Evolutionary conservation across 2,329 filamentous ascomycete species (phyloP).

Genomic region (Fragosphaeria purpurea): DNA sequence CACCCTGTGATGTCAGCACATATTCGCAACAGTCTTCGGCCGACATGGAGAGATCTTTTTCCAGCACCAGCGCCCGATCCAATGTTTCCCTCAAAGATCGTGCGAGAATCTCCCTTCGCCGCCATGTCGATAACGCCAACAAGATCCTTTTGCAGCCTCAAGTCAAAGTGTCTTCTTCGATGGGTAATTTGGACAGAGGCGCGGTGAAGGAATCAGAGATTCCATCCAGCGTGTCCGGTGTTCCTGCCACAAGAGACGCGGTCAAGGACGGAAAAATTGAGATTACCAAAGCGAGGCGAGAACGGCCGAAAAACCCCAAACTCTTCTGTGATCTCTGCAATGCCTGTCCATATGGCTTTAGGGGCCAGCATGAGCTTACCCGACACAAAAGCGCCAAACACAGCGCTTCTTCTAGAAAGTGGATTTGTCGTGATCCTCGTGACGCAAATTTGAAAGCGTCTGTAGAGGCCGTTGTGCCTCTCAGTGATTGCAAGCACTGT

Average conservation of each 20-base stretch:
- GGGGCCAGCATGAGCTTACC: slow-evolving; percentile 73
- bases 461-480: slow-evolving; percentile 49
- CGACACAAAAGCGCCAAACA: slow-evolving; percentile 61
- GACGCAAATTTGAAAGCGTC: slow-evolving; percentile 26
- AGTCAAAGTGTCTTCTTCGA: neutral
- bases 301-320: slow-evolving; percentile 60
- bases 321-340: slow-evolving; percentile 61
- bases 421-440: slow-evolving; percentile 46
- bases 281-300: slow-evolving; percentile 34
- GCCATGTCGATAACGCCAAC: slow-evolving; percentile 24
- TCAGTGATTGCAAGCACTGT: slow-evolving; percentile 79
- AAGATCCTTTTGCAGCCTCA: neutral
- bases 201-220: neutral
- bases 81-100: slow-evolving; percentile 35
- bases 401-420: slow-evolving; percentile 42
- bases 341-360: slow-evolving; percentile 67
- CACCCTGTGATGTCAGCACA: slow-evolving; percentile 17
- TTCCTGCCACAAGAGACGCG: slow-evolving; percentile 4
- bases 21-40: neutral
- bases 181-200: too few species aligned
- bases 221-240: slow-evolving; percentile 15
- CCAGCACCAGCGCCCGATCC: slow-evolving; percentile 38
- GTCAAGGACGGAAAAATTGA: slow-evolving; percentile 29
- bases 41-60: slow-evolving; percentile 34
- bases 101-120: slow-evolving; percentile 36